Percentiles rank a stretch among this genome's conserved stretches.
These are phyloP conservation scores for Euptelea pleiosperma DNA, from an alignment of 164 flowering plant genomes.

Conservation along the genomic window DNA sequence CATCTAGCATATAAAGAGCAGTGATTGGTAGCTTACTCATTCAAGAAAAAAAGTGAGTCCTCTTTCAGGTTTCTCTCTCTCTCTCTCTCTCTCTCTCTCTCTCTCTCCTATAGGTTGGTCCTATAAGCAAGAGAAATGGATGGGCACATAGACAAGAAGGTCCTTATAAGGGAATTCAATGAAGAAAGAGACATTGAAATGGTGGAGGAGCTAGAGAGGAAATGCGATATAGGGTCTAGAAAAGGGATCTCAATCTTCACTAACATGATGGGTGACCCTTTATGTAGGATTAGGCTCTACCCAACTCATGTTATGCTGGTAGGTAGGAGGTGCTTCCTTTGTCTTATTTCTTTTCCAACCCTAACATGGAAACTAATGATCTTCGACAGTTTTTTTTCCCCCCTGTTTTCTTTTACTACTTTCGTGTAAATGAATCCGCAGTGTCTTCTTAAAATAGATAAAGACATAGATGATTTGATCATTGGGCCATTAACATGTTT, in stretches of 20 bases:
- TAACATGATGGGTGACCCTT: slow-evolving; percentile 49
- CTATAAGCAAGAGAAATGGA: slow-evolving; percentile 26
- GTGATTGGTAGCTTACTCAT: too few species aligned
- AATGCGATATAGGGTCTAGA: slow-evolving; percentile 37
- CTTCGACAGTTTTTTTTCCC: background rate
- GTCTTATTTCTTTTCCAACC: background rate
- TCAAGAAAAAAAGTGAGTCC: too few species aligned
- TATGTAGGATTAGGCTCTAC: slow-evolving; percentile 50
- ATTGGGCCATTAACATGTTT: slow-evolving; percentile 9
- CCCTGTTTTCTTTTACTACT: slow-evolving; percentile 4
- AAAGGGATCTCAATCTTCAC: slow-evolving; percentile 39
- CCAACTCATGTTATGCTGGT: slow-evolving; percentile 49
- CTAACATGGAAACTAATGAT: background rate
- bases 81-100: too few species aligned
- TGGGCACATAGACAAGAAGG: slow-evolving; percentile 16
- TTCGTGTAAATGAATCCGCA: background rate
- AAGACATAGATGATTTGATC: background rate
- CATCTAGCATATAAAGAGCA: too few species aligned
- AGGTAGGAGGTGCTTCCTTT: slow-evolving; percentile 21
- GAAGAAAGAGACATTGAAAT: slow-evolving; percentile 41
- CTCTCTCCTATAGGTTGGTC: too few species aligned
- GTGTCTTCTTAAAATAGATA: too few species aligned
- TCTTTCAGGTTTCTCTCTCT: too few species aligned
- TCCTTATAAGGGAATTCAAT: slow-evolving; percentile 43
- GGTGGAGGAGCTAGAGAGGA: slow-evolving; percentile 50